Conservation (phyloP, 768 basidiomycete genomes). For the Naganishia vaughanmartiniae region DNA sequence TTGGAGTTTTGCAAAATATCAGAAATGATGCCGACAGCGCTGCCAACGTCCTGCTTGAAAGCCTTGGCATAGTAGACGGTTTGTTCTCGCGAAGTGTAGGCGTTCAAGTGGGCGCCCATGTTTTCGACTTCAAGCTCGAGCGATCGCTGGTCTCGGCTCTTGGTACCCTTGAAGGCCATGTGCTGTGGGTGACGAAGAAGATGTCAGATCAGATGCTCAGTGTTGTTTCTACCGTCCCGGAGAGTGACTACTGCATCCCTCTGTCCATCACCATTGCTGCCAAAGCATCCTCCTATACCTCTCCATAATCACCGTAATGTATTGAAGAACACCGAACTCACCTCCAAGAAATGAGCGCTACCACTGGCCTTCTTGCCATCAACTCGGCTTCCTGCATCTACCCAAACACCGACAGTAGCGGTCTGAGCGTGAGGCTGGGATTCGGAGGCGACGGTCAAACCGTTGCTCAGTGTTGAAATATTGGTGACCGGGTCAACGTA, state of each 20-base stretch:
- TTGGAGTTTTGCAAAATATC: conserved; percentile 98
- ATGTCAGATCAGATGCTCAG: background rate
- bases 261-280: background rate
- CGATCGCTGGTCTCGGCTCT: conserved; percentile 76
- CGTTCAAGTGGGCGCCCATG: conserved; percentile 93
- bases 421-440: conserved; percentile 86
- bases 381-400: conserved; percentile 94
- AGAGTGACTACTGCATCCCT: background rate
- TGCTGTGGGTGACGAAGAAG: conserved; percentile 31
- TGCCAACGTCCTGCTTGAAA: conserved; percentile 89
- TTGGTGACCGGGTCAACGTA: conserved; percentile 69
- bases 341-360: conserved; percentile 95
- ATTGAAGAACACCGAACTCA: conserved; percentile 32
- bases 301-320: background rate
- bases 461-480: conserved; percentile 88
- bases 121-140: conserved; percentile 98
- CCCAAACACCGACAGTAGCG: conserved; percentile 98
- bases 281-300: background rate
- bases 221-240: too few relatives aligned
- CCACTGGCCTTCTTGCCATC: conserved; percentile 94
- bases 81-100: conserved; percentile 97
- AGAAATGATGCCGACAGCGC: conserved; percentile 91
- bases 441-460: conserved; percentile 91
- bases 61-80: conserved; percentile 99
- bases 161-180: conserved; percentile 65